Evolutionary conservation across 208 protist species (phyloP), one percentile per base, ranked within the genome.

Genomic region (Trypanosoma avium): DNA sequence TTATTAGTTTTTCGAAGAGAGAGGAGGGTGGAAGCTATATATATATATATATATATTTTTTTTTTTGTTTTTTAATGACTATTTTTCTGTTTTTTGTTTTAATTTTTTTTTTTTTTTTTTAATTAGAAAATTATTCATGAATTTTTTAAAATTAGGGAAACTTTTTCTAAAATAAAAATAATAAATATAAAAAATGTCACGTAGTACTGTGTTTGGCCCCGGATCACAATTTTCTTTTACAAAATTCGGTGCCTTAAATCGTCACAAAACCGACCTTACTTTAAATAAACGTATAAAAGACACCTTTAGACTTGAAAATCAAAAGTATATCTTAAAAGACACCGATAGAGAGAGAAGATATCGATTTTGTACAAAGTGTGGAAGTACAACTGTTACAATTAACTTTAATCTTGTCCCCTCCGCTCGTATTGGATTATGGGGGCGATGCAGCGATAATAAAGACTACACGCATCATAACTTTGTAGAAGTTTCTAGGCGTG

Each of bases 391-490:
- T 10, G 84, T 96, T 19, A 93, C 84, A 35, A 77, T 96, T 33
- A 94, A 94, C 64, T 94, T 93, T 64, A 80, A 91, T 48, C 59
- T 70, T 36, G 86, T 94, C 29, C 90, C 90, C 0, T 92, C 84
- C 3, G 83, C 85, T 1, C 90, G 90, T 15, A 72, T 96, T 4
- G 90, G 90, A 7, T 61, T 96, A 32, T 94, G 85, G 84, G 90
- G 90, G 1, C 82, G 86, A 15, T 96, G 90, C 59, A 62, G 79
- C 0, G 61, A 91, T 61, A 81, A 90, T 45, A 75, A 73, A 50
- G 90, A 96, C 61, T 96, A 96, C 80, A 93, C 87, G 3, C 90
- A 96, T 53, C 90, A 96, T 71, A 73, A 77, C 15, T 81, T 89
- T 21, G 70, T 67, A 1, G 85, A 91, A 12, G 42, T 96, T 8